Conservation (phyloP, 2,329 filamentous ascomycete genomes). For the Penicillium polonicum region DNA sequence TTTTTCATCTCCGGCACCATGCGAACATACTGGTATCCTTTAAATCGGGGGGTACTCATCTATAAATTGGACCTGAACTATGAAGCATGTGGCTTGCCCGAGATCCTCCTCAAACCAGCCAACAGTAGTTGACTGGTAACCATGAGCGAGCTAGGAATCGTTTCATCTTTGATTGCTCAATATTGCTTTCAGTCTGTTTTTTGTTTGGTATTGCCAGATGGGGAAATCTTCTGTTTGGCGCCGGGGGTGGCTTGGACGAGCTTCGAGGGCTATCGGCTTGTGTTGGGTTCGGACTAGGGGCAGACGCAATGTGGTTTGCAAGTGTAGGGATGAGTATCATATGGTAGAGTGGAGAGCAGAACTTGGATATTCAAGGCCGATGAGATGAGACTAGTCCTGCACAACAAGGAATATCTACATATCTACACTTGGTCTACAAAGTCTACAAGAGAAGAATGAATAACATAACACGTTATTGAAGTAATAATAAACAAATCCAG, state of each 20-base stretch:
- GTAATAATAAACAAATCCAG: conserved; percentile 12
- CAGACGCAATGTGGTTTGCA: neutral
- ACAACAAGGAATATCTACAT: neutral
- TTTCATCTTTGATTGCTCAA: too few species aligned
- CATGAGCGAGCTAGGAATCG: too few species aligned
- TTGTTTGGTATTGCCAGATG: too few species aligned
- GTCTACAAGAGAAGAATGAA: neutral
- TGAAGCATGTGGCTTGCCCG: too few species aligned
- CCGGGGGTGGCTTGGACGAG: neutral
- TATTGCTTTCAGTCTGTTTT: too few species aligned
- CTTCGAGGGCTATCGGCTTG: neutral
- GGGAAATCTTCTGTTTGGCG: neutral
- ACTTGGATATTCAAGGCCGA: neutral
- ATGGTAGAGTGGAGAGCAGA: neutral
- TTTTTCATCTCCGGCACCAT: too few species aligned
- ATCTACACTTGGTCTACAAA: neutral
- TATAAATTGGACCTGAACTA: too few species aligned
- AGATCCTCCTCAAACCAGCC: too few species aligned
- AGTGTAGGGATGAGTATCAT: neutral
- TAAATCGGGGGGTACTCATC: too few species aligned
- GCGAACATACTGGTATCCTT: too few species aligned
- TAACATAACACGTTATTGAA: conserved; percentile 1
- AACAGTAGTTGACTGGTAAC: too few species aligned
- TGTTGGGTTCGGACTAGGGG: too few species aligned
- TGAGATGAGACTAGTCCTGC: neutral